Percentiles rank a stretch among this genome's conserved stretches.
phyloP scores from a whole-genome alignment of 257 asterid genomes.

The Solanum etuberosum region DNA sequence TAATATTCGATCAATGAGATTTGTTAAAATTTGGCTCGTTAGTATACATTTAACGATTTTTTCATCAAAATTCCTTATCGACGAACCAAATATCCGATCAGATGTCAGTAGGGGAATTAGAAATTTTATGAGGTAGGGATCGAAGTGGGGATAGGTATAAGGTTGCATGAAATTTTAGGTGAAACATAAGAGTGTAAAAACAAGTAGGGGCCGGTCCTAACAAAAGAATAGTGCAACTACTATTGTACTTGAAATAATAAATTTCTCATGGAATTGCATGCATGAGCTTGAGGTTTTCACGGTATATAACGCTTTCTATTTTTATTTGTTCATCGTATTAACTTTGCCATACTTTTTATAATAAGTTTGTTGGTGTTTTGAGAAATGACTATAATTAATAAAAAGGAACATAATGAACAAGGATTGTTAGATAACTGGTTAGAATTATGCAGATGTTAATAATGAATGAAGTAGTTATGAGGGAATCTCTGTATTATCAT shows the following conservation, averaged over 20 bases:
- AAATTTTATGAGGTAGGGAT: neutral
- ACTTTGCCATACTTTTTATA: fast-evolving
- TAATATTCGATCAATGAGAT: neutral
- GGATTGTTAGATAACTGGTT: neutral
- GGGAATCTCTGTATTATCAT: no score
- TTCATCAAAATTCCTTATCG: neutral
- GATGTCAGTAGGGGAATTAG: neutral
- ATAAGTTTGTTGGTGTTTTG: fast-evolving
- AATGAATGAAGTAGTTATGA: no score
- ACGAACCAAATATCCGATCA: neutral
- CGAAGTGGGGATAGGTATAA: neutral
- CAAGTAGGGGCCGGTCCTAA: neutral
- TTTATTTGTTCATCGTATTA: neutral
- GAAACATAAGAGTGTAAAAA: neutral
- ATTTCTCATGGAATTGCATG: neutral
- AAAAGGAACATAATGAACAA: fast-evolving
- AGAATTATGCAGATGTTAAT: no score
- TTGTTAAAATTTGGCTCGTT: neutral
- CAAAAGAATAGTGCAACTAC: neutral
- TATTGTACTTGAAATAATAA: neutral
- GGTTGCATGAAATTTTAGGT: neutral
- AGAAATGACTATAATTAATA: no score
- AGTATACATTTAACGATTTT: neutral
- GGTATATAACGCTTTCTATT: neutral
- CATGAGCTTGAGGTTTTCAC: neutral